A percentile compares a stretch with the other conserved stretches of the same genome.
phyloP scores from a whole-genome alignment of 2,329 filamentous ascomycete genomes.

The Colletotrichum theobromicola region DNA sequence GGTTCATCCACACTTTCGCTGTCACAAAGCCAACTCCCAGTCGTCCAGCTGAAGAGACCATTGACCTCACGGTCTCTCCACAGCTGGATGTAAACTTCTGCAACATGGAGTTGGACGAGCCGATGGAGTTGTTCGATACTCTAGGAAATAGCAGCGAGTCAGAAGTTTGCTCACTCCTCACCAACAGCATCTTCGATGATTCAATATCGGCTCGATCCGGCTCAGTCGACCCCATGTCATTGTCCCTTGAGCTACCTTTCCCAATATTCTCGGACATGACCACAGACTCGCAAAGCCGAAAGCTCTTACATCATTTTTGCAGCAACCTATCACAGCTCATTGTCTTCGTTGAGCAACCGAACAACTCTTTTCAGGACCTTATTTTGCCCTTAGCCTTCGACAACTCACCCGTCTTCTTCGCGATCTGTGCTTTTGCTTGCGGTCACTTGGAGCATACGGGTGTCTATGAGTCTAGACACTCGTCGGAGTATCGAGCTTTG shows the following conservation, averaged over 20 bases:
- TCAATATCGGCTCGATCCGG: not conserved
- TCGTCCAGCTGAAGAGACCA: not conserved
- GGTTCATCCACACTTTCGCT: not conserved
- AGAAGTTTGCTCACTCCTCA: not conserved
- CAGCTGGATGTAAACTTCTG: not conserved
- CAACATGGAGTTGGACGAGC: not conserved
- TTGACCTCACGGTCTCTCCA: not conserved
- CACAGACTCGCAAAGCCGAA: not conserved
- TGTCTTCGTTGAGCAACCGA: not conserved
- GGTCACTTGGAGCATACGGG: not conserved
- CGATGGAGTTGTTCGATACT: not conserved
- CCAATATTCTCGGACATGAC: not conserved
- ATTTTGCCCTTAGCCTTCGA: not conserved
- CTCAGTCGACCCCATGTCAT: not conserved
- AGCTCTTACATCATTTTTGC: not conserved
- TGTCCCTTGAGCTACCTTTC: not conserved
- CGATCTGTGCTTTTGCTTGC: not conserved
- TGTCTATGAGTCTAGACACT: not conserved
- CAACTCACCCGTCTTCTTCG: not conserved
- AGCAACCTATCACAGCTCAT: not conserved
- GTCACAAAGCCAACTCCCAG: not conserved
- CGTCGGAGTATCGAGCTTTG: not conserved
- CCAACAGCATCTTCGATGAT: not conserved
- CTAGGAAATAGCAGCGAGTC: not conserved
- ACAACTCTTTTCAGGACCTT: not conserved